A percentile compares a stretch with the other conserved stretches of the same genome.
These are phyloP conservation scores for Curvularia sp. DNA, from an alignment of 2,329 filamentous ascomycete species.

Conservation along the genomic window DNA sequence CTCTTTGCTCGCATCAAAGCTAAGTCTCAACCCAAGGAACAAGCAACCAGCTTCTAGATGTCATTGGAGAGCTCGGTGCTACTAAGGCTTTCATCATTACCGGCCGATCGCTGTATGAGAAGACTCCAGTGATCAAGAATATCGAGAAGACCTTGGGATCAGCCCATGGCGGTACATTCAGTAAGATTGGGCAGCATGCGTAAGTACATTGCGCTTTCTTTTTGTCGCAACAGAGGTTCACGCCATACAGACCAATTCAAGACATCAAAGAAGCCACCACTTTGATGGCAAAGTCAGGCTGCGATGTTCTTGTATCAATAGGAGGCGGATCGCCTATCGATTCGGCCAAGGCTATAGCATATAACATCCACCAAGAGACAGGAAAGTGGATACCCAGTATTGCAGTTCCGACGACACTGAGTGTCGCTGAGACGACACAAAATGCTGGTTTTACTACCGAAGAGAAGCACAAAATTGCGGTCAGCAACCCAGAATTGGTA, in stretches of 20 bases:
- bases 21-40: conserved; percentile 33
- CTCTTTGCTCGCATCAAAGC: not conserved
- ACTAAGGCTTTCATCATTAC: conserved; percentile 65
- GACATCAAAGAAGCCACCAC: conserved; percentile 47
- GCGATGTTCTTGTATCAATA: conserved; percentile 45
- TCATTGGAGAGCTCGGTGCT: conserved; percentile 43
- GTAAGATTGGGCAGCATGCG: conserved; percentile 63
- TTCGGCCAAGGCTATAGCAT: conserved; percentile 50
- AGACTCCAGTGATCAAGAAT: conserved; percentile 61
- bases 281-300: conserved; percentile 46
- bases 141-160: conserved; percentile 58
- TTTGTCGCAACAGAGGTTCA: conserved; percentile 16
- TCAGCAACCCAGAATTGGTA: conserved; percentile 55
- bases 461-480: conserved; percentile 59
- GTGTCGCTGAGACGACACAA: conserved; percentile 62
- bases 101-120: conserved; percentile 60
- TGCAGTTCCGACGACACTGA: conserved; percentile 51
- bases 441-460: conserved; percentile 60
- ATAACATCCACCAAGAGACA: conserved; percentile 49
- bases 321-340: conserved; percentile 63
- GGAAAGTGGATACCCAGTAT: conserved; percentile 50
- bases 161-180: conserved; percentile 61
- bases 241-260: conserved; percentile 37
- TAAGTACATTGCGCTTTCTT: conserved; percentile 41
- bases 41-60: conserved; percentile 41